A percentile compares a stretch with the other conserved stretches of the same genome.
Evolutionary conservation across 257 asterid species (phyloP).

Genomic region (Hygrophila difformis): DNA sequence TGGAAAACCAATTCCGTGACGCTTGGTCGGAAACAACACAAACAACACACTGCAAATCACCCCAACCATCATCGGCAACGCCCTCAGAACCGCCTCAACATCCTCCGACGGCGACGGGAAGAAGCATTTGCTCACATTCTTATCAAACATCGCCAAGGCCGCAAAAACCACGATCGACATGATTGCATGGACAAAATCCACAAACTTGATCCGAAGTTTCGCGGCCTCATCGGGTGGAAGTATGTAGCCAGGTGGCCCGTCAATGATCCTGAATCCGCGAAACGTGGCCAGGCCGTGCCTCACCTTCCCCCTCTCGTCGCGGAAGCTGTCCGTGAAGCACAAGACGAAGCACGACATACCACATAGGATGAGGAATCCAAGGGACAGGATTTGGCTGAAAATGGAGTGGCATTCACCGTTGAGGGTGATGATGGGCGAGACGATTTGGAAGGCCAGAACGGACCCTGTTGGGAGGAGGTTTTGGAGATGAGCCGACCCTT

Average conservation of each 20-base stretch:
- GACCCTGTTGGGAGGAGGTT: constrained; percentile 93
- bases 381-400: constrained; percentile 31
- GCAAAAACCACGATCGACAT: constrained; percentile 53
- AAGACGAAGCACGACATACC: constrained; percentile 43
- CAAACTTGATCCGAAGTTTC: constrained; percentile 31
- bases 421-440: constrained; percentile 55
- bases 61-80: constrained; percentile 65
- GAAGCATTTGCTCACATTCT: constrained; percentile 57
- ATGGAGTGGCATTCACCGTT: constrained; percentile 54
- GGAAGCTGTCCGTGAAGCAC: constrained; percentile 71
- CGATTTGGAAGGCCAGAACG: constrained; percentile 63
- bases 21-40: constrained; percentile 43
- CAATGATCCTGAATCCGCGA: constrained; percentile 55
- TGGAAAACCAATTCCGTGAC: constrained; percentile 91
- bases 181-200: constrained; percentile 61
- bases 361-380: constrained; percentile 37
- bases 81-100: constrained; percentile 34
- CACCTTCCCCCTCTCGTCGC: constrained; percentile 70
- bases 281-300: constrained; percentile 74
- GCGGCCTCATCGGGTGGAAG: constrained; percentile 32
- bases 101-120: constrained; percentile 60
- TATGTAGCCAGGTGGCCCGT: constrained; percentile 26
- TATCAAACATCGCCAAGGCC: constrained; percentile 66
- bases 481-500: constrained; percentile 65
- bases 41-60: constrained; percentile 52